Conservation (phyloP, 116 monocot genomes). For the Iris pallida region DNA sequence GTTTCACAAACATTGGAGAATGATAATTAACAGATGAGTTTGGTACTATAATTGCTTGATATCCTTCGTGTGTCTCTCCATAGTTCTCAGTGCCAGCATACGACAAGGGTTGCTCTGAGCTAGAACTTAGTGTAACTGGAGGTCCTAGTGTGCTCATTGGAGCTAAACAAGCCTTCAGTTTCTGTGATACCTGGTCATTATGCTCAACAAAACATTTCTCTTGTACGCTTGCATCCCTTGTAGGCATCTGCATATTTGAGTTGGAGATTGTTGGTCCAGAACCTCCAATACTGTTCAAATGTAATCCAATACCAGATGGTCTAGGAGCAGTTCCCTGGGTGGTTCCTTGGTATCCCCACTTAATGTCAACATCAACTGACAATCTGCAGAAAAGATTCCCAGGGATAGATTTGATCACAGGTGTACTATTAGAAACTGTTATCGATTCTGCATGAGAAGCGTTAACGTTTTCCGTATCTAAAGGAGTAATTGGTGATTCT, state of each 20-base stretch:
- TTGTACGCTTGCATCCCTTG: slow-evolving; percentile 4
- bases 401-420: background rate
- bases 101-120: slow-evolving; percentile 15
- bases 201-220: slow-evolving; percentile 2
- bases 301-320: slow-evolving; percentile 63
- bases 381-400: slow-evolving; percentile 10
- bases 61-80: slow-evolving; percentile 10
- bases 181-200: slow-evolving; percentile 3
- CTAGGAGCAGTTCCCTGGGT: slow-evolving; percentile 14
- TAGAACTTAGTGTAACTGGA: slow-evolving; percentile 8
- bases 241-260: slow-evolving; percentile 10
- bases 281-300: slow-evolving; percentile 51
- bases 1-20: slow-evolving; percentile 12
- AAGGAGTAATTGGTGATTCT: slow-evolving; percentile 10
- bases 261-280: slow-evolving; percentile 2
- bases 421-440: slow-evolving; percentile 8
- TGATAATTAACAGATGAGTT: slow-evolving; percentile 21
- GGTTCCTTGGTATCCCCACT: slow-evolving; percentile 12
- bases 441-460: slow-evolving; percentile 24
- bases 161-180: slow-evolving; percentile 3
- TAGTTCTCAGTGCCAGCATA: slow-evolving; percentile 8
- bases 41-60: slow-evolving; percentile 8
- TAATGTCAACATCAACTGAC: slow-evolving; percentile 8
- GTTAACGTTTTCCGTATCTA: slow-evolving; percentile 10
- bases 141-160: background rate